phyloP scores from a whole-genome alignment of 345 rosid genomes.

The Garcia nutans region DNA sequence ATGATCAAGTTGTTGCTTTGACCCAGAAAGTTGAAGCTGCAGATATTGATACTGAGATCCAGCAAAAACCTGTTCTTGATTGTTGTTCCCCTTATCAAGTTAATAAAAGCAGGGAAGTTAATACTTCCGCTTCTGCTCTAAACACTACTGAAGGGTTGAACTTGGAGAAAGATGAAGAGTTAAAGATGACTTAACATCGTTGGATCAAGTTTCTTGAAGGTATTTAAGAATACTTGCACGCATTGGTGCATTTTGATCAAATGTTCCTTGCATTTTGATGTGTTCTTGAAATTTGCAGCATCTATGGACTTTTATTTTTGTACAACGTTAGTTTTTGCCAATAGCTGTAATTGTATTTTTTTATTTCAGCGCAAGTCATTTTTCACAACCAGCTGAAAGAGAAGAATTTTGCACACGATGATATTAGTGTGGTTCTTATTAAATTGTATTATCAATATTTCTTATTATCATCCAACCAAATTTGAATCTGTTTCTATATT shows the following conservation, averaged over 20 bases:
- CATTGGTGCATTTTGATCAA: not conserved
- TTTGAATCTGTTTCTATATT: too few relatives aligned
- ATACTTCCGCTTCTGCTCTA: not conserved
- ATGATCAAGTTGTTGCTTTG: conserved; percentile 28
- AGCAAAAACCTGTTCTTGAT: conserved; percentile 12
- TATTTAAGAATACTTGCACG: not conserved
- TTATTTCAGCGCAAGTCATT: not conserved
- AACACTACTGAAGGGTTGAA: conserved; percentile 3
- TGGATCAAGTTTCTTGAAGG: conserved; percentile 14
- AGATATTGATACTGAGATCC: conserved; percentile 17
- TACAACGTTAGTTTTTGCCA: not conserved
- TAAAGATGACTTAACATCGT: not conserved
- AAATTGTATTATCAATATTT: too few relatives aligned
- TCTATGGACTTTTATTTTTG: not conserved
- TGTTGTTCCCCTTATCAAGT: not conserved
- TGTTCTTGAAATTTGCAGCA: not conserved
- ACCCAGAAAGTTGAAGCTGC: conserved; percentile 18
- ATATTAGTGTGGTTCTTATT: too few relatives aligned
- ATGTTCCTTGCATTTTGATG: not conserved
- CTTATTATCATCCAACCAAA: too few relatives aligned
- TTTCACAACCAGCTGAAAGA: not conserved
- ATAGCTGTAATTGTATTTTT: not conserved
- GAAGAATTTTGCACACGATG: not conserved
- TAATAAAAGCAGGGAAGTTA: conserved; percentile 3
- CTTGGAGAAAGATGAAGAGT: not conserved